A percentile compares a stretch with the other conserved stretches of the same genome.
Conservation (phyloP, 495 filamentous ascomycete species). For the Penicillium salamii region DNA sequence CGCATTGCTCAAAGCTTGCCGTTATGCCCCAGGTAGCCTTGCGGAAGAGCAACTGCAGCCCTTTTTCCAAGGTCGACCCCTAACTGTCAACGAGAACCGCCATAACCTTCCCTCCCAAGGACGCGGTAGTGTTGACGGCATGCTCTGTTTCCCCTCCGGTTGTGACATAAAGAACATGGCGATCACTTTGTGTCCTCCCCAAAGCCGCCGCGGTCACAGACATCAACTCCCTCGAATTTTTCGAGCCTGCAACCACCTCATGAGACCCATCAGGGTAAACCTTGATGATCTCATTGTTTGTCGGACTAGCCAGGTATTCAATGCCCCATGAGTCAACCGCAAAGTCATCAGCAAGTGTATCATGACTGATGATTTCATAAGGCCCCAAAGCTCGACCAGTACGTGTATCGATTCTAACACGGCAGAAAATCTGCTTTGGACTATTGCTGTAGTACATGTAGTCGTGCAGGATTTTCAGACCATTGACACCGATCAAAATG, state of each 20-base stretch:
- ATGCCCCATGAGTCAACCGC: background rate
- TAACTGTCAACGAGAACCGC: background rate
- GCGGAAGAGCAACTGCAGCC: too few relatives aligned
- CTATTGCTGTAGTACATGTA: slow-evolving; percentile 40
- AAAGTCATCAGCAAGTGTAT: slow-evolving; percentile 7
- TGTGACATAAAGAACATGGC: slow-evolving; percentile 5
- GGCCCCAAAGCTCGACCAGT: slow-evolving; percentile 14
- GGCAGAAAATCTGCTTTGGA: slow-evolving; percentile 21
- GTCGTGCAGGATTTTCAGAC: slow-evolving; percentile 22
- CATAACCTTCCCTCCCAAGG: slow-evolving; percentile 8
- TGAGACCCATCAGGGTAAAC: background rate
- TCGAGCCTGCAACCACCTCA: background rate
- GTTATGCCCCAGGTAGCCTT: too few relatives aligned
- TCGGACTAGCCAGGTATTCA: slow-evolving; percentile 3
- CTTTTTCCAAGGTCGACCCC: too few relatives aligned
- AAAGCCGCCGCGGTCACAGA: background rate
- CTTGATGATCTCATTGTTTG: slow-evolving; percentile 1
- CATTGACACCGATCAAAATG: slow-evolving; percentile 30
- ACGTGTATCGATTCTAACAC: slow-evolving; percentile 24
- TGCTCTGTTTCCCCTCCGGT: slow-evolving; percentile 6
- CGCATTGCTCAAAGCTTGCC: too few relatives aligned
- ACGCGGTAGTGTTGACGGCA: background rate
- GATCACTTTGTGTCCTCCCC: background rate
- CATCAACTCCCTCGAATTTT: background rate
- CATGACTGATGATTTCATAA: slow-evolving; percentile 3